Evolutionary conservation across 2,329 filamentous ascomycete species (phyloP).

Genomic region (Pestalotiopsis sp.): DNA sequence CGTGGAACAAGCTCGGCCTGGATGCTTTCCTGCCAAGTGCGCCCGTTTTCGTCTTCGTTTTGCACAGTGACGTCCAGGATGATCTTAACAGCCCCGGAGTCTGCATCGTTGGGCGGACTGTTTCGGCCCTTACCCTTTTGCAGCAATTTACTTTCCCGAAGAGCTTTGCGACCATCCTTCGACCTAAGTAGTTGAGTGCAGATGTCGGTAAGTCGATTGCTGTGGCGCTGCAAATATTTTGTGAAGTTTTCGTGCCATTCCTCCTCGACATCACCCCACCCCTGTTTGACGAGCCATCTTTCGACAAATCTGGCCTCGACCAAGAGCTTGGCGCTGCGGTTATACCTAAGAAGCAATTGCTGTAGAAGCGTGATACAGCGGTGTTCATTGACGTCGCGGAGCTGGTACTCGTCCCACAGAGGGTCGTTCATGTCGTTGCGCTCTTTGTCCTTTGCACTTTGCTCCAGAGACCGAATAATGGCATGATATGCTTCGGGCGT

Average conservation of each 20-base stretch:
- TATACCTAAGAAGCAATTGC: conserved; percentile 59
- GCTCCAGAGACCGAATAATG: conserved; percentile 60
- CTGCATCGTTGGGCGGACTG: conserved; percentile 22
- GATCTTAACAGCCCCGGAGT: conserved; percentile 31
- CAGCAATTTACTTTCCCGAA: conserved; percentile 50
- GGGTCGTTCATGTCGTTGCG: conserved; percentile 53
- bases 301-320: conserved; percentile 66
- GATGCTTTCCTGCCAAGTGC: conserved; percentile 27
- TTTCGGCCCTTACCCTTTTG: conserved; percentile 31
- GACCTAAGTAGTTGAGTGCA: conserved; percentile 49
- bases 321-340: conserved; percentile 50
- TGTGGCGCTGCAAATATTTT: conserved; percentile 48
- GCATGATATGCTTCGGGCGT: conserved; percentile 53
- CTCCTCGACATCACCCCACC: conserved; percentile 60
- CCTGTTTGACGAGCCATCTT: conserved; percentile 73
- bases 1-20: conserved; percentile 35
- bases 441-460: conserved; percentile 50
- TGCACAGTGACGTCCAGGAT: conserved; percentile 35
- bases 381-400: conserved; percentile 62
- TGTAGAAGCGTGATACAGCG: conserved; percentile 58
- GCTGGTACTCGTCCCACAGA: conserved; percentile 62
- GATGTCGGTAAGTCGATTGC: conserved; percentile 55
- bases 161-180: conserved; percentile 49
- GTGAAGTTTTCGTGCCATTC: conserved; percentile 55
- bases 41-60: conserved; percentile 28